These are phyloP conservation scores for Globisporangium parvum DNA, from an alignment of 352 stramenopile genomes.

Conservation along the genomic window DNA sequence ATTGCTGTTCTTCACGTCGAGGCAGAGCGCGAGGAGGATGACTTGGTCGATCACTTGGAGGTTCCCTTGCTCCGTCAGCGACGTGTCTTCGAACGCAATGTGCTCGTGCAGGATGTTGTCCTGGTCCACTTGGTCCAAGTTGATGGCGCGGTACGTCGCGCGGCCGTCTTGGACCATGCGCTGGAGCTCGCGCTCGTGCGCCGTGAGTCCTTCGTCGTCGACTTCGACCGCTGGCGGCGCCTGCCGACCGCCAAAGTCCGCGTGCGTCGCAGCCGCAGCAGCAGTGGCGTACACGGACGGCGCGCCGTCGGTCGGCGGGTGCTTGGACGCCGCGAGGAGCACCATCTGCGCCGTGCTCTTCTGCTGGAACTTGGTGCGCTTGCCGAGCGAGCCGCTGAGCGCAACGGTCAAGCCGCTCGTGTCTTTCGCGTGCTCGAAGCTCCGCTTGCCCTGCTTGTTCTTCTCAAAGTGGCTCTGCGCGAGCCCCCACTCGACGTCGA, in stretches of 20 bases:
- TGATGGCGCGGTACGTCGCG: slow-evolving; percentile 69
- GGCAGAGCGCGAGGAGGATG: slow-evolving; percentile 92
- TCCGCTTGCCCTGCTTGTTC: slow-evolving; percentile 84
- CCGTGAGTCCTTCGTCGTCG: slow-evolving; percentile 31
- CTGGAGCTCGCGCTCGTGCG: slow-evolving; percentile 50
- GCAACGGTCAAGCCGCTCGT: slow-evolving; percentile 79
- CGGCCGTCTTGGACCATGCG: slow-evolving; percentile 56
- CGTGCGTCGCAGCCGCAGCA: slow-evolving; percentile 50
- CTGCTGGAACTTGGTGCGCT: slow-evolving; percentile 94
- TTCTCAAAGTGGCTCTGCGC: slow-evolving; percentile 91
- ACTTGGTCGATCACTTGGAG: slow-evolving; percentile 80
- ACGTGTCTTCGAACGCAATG: slow-evolving; percentile 82
- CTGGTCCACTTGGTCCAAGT: slow-evolving; percentile 85
- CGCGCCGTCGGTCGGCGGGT: slow-evolving; percentile 28
- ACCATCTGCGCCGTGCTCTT: slow-evolving; percentile 89
- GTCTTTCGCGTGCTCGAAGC: slow-evolving; percentile 83
- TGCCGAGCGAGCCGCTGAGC: slow-evolving; percentile 90
- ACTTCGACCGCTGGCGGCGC: slow-evolving; percentile 6
- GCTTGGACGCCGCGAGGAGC: slow-evolving; percentile 63
- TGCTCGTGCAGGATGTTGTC: slow-evolving; percentile 91
- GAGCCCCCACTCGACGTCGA: slow-evolving; percentile 92
- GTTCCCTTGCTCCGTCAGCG: slow-evolving; percentile 59
- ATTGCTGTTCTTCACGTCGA: slow-evolving; percentile 96
- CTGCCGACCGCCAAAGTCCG: slow-evolving; percentile 62
- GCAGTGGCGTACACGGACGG: slow-evolving; percentile 50